Base-by-base conservation (phyloP, 768 basidiomycete genomes). In the Panellus pusillus region DNA sequence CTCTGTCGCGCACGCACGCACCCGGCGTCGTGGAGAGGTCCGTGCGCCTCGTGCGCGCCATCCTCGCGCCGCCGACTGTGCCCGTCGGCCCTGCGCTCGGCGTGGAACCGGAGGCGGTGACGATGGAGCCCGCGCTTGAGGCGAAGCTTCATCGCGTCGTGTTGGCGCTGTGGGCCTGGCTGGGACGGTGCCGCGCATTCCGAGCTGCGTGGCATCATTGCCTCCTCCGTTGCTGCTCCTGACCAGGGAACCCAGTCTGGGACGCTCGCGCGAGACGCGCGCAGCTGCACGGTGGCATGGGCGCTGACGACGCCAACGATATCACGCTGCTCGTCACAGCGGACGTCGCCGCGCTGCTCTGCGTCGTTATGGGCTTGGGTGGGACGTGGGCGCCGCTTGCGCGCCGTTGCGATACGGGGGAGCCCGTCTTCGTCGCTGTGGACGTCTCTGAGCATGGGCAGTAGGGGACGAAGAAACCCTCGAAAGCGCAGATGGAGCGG, bases 311-410 rank as follows among this genome's bases (percentile, higher is more conserved):
- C 36, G n/a, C n/a, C n/a, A n/a, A n/a, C n/a, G n/a, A n/a, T n/a
- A 86, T 91, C 62, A 76, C 73, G 9, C 72, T 89, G 9, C 73
- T 87, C 18, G 70, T 89, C 14, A 73, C 79, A 32, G 76, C 79
- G 3, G 68, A 69, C 6, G 61, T 74, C 0, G 63, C 79, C 3
- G 72, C 77, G 1, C 66, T 70, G 28, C 60, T 87, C 36, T 60
- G 64, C 6, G 69, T 74, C 4, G 83, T 86, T 3, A 77, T 89
- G 72, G 84, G 83, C 0, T 58, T 89, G n/a, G 78, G 76, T 1
- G 86, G 80, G 11, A 78, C 81, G 37, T 90, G 83, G 80, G 79
- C 89, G 13, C 87, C 90, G 67, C 72, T 89, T 15, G 80, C 68
- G 17, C 36, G 41, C 11, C 13, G 31, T 3, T 35, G 32, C 32